Conservation (phyloP, 129 eudicot genomes). For the Lactuca sativa region DNA sequence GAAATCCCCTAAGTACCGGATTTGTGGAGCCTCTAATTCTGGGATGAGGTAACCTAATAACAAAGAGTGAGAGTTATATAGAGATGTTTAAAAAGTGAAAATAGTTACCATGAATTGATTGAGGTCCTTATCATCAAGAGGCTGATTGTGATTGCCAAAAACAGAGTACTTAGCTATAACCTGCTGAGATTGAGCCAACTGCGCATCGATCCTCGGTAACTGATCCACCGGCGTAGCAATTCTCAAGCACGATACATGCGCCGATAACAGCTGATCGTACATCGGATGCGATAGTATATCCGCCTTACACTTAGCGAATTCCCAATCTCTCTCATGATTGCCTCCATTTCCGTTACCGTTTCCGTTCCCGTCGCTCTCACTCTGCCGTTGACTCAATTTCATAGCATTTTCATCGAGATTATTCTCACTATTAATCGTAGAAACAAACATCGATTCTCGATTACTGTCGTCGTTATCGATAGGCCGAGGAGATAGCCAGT, state of each 20-base stretch:
- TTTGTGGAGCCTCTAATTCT: background rate
- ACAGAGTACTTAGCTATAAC: constrained; percentile 67
- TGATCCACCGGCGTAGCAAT: constrained; percentile 95
- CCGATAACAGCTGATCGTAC: constrained; percentile 74
- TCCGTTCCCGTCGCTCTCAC: constrained; percentile 29
- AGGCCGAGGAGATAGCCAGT: constrained; percentile 58
- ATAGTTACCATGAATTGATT: constrained; percentile 78
- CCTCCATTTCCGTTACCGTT: constrained; percentile 26
- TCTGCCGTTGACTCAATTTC: constrained; percentile 41
- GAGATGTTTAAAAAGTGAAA: constrained; percentile 5
- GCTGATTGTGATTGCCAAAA: constrained; percentile 46
- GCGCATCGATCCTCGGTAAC: constrained; percentile 85
- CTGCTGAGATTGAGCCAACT: constrained; percentile 69
- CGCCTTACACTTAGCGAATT: constrained; percentile 70
- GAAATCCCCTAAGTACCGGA: background rate
- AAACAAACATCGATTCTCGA: constrained; percentile 39
- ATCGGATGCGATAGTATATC: constrained; percentile 75
- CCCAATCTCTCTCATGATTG: constrained; percentile 49
- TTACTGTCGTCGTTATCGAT: constrained; percentile 36
- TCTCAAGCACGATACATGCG: constrained; percentile 80
- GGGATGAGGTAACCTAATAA: constrained; percentile 7
- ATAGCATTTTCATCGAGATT: constrained; percentile 34
- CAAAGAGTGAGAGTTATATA: background rate
- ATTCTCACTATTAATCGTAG: constrained; percentile 25
- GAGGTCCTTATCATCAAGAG: constrained; percentile 78